These are phyloP conservation scores for Chenopodium formosanum DNA, from an alignment of 148 eudicot species.

Conservation along the genomic window DNA sequence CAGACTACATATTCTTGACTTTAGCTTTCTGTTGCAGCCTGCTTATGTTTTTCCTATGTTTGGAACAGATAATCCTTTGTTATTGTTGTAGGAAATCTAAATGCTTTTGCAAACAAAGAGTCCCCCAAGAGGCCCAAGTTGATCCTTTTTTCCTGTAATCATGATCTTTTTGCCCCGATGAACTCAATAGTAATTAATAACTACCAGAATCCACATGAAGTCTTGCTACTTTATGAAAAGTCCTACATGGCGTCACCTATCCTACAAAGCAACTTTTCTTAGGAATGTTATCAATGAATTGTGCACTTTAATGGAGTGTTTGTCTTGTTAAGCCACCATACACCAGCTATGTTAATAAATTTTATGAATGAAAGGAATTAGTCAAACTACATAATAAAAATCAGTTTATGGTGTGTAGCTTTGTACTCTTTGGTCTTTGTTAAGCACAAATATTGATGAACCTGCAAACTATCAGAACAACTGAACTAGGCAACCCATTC, in stretches of 20 bases:
- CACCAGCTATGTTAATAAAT: not conserved
- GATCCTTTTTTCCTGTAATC: not conserved
- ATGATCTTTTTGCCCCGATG: not conserved
- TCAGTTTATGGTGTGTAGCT: not conserved
- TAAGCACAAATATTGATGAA: not conserved
- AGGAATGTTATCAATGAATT: not conserved
- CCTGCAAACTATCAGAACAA: not conserved
- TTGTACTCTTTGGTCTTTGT: not conserved
- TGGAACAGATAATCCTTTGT: not conserved
- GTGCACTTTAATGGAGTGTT: not conserved
- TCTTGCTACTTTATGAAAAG: not conserved
- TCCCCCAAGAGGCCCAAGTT: not conserved
- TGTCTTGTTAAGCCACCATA: not conserved
- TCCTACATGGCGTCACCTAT: not conserved
- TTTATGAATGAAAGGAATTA: too few species aligned
- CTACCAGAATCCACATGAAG: not conserved
- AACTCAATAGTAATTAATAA: not conserved
- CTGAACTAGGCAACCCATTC: not conserved
- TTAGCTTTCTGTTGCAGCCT: not conserved
- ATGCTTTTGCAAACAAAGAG: not conserved
- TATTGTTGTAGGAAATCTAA: not conserved
- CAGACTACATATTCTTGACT: not conserved
- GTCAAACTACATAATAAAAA: too few species aligned
- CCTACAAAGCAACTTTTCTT: not conserved
- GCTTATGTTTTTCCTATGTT: not conserved